Evolutionary conservation across 2,329 filamentous ascomycete species (phyloP).

Genomic region (Xylaria hypoxylon): DNA sequence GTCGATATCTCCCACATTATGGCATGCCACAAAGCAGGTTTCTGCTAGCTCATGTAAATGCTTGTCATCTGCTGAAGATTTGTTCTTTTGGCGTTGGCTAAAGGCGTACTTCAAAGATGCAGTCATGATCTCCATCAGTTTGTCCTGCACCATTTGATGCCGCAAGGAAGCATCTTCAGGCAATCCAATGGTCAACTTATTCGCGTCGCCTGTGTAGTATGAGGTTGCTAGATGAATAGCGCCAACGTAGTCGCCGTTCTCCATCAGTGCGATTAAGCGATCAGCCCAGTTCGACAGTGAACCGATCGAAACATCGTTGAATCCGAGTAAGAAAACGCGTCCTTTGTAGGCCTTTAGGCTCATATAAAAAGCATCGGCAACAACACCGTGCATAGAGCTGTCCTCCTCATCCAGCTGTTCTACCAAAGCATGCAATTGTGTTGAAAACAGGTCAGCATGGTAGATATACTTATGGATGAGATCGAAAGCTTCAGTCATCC

Average conservation of each 20-base stretch:
- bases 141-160: constrained; percentile 86
- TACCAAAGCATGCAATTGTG: constrained; percentile 84
- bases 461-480: constrained; percentile 92
- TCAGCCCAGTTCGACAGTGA: constrained; percentile 98
- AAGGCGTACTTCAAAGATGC: constrained; percentile 93
- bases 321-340: constrained; percentile 89
- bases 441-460: constrained; percentile 89
- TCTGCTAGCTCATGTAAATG: constrained; percentile 83
- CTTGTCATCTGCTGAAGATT: constrained; percentile 59
- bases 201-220: constrained; percentile 91
- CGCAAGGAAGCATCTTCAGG: constrained; percentile 83
- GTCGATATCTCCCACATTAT: constrained; percentile 79
- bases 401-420: constrained; percentile 91
- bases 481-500: constrained; percentile 95
- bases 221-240: constrained; percentile 91
- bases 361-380: constrained; percentile 98
- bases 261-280: constrained; percentile 91
- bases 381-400: constrained; percentile 90
- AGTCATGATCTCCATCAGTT: constrained; percentile 90
- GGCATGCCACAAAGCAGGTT: constrained; percentile 85
- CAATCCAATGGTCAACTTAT: constrained; percentile 92
- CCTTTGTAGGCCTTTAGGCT: constrained; percentile 97
- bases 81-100: constrained; percentile 68
- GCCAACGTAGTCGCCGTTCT: constrained; percentile 93
- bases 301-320: constrained; percentile 91